phyloP scores from a whole-genome alignment of 1,284 basidiomycete species.

The Malassezia pachydermatis region DNA sequence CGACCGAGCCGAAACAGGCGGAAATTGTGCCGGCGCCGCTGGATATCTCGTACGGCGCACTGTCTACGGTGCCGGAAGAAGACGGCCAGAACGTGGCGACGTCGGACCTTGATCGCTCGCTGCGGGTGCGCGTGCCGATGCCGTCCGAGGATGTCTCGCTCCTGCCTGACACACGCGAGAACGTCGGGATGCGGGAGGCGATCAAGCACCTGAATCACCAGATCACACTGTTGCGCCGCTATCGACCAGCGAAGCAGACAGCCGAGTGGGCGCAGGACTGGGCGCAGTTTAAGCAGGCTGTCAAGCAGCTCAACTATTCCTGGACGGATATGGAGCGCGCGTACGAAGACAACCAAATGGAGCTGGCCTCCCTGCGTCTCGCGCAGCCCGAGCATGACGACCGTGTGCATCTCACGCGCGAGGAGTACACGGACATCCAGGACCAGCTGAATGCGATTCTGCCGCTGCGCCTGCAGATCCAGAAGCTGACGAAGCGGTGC shows the following conservation, averaged over 20 bases:
- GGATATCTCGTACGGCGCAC: background rate
- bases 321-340: conserved; percentile 16
- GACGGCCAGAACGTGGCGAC: background rate
- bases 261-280: conserved; percentile 3
- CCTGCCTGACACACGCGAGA: background rate
- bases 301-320: conserved; percentile 11
- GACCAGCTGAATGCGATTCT: conserved; percentile 13
- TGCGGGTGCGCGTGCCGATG: background rate
- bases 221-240: conserved; percentile 4
- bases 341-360: conserved; percentile 18
- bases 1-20: background rate
- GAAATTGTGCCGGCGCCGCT: background rate
- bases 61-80: background rate
- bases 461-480: conserved; percentile 20
- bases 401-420: conserved; percentile 4
- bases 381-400: conserved; percentile 10
- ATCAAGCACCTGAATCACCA: conserved; percentile 6
- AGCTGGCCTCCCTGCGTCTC: conserved; percentile 13
- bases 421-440: conserved; percentile 8
- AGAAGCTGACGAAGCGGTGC: conserved; percentile 29
- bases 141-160: background rate
- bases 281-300: conserved; percentile 12
- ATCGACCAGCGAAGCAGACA: background rate
- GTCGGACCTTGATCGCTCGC: background rate
- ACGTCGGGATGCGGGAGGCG: conserved; percentile 5